Conservation (phyloP, 176 grass and related monocot genomes). For the Canna indica region DNA sequence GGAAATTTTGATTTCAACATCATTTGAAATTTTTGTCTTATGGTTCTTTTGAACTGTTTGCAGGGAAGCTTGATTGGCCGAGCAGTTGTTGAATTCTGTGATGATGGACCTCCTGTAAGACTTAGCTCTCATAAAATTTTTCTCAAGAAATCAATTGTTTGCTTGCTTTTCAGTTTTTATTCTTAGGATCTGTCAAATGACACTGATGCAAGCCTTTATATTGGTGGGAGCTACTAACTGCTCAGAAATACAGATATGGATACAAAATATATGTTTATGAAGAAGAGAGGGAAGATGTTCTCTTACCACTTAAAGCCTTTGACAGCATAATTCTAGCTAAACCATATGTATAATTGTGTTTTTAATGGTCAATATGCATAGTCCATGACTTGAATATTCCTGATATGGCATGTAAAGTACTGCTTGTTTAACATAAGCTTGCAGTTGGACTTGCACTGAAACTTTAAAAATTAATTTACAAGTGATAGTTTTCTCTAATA, state of each 20-base stretch:
- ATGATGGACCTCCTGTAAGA: conserved; percentile 63
- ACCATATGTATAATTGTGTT: background rate
- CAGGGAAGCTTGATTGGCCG: conserved; percentile 91
- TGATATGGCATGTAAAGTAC: background rate
- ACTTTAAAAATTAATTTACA: no score
- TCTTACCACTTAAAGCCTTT: background rate
- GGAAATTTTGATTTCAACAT: background rate
- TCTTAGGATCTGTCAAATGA: background rate
- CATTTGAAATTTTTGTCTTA: background rate
- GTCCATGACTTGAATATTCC: background rate
- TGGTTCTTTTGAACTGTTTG: background rate
- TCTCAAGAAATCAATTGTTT: background rate
- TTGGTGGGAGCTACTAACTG: background rate
- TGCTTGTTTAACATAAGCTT: background rate
- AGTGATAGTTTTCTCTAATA: no score
- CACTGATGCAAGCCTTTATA: background rate
- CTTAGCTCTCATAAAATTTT: background rate
- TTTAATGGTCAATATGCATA: background rate
- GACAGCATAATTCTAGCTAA: background rate
- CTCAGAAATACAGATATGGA: background rate
- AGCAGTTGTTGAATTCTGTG: conserved; percentile 74
- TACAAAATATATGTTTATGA: background rate
- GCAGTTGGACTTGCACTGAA: no score
- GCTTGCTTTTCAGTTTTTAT: background rate
- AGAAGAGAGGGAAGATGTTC: background rate